Evolutionary conservation across 2,329 filamentous ascomycete genomes (phyloP).

Genomic region (Alternaria viburni): DNA sequence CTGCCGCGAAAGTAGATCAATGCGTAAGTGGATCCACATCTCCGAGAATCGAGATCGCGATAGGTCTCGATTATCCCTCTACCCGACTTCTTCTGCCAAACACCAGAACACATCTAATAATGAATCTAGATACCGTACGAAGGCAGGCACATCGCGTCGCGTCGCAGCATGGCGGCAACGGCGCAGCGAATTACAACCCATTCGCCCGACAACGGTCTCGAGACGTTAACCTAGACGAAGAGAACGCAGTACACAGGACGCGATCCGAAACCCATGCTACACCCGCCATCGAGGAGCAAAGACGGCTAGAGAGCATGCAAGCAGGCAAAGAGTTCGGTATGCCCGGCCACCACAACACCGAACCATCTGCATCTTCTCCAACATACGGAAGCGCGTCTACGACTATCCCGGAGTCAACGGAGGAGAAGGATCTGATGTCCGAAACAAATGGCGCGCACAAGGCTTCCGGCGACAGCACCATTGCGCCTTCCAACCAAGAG

Average conservation of each 20-base stretch:
- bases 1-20: constrained; percentile 22
- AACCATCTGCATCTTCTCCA: constrained; percentile 30
- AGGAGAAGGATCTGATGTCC: constrained; percentile 11
- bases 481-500: constrained; percentile 16
- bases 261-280: constrained; percentile 32
- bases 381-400: constrained; percentile 19
- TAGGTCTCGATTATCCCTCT: neutral
- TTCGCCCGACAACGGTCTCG: constrained; percentile 40
- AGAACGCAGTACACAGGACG: constrained; percentile 33
- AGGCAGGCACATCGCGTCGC: constrained; percentile 46
- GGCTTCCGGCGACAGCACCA: constrained; percentile 32
- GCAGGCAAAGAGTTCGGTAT: constrained; percentile 37
- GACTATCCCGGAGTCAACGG: constrained; percentile 11
- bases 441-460: constrained; percentile 20
- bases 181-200: constrained; percentile 41
- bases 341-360: constrained; percentile 39
- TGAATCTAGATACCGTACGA: constrained; percentile 42
- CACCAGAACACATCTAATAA: constrained; percentile 15
- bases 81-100: neutral
- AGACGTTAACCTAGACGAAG: constrained; percentile 34
- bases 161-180: constrained; percentile 31
- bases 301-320: constrained; percentile 29
- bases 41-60: constrained; percentile 7
- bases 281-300: constrained; percentile 33
- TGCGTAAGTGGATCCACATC: constrained; percentile 34